Evolutionary conservation across 331 rosid genomes (phyloP).

Genomic region (Malus hybrid): DNA sequence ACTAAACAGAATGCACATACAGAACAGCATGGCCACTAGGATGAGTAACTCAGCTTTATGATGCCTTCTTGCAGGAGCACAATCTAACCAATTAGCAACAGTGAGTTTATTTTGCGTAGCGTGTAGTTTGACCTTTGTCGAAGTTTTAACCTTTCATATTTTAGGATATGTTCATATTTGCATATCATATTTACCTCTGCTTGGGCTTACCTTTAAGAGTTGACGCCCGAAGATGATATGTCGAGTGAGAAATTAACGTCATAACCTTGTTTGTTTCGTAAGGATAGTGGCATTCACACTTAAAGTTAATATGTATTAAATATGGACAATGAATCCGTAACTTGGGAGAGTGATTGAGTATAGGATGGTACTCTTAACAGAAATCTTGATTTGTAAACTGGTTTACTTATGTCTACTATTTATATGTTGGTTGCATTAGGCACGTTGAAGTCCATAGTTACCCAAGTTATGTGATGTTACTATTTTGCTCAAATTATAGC

Average conservation of each 20-base stretch:
- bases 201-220: slow-evolving; percentile 19
- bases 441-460: neutral
- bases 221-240: slow-evolving; percentile 34
- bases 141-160: slow-evolving; percentile 29
- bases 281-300: slow-evolving; percentile 25
- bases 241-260: slow-evolving; percentile 33
- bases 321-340: slow-evolving; percentile 24
- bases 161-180: slow-evolving; percentile 37
- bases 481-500: too few relatives aligned
- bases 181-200: slow-evolving; percentile 19
- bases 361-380: neutral
- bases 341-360: neutral
- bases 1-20: slow-evolving; percentile 48
- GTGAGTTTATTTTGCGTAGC: slow-evolving; percentile 42
- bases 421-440: neutral
- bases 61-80: slow-evolving; percentile 38
- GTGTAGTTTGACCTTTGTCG: slow-evolving; percentile 40
- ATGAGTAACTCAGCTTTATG: slow-evolving; percentile 30
- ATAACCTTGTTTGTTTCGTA: slow-evolving; percentile 22
- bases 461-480: too few relatives aligned
- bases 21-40: slow-evolving; percentile 41
- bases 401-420: too few relatives aligned
- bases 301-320: slow-evolving; percentile 17
- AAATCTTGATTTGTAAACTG: neutral
- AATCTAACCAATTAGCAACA: slow-evolving; percentile 76